Conservation (phyloP, 805 yeast genomes). For the Kregervanrija fluxuum region DNA sequence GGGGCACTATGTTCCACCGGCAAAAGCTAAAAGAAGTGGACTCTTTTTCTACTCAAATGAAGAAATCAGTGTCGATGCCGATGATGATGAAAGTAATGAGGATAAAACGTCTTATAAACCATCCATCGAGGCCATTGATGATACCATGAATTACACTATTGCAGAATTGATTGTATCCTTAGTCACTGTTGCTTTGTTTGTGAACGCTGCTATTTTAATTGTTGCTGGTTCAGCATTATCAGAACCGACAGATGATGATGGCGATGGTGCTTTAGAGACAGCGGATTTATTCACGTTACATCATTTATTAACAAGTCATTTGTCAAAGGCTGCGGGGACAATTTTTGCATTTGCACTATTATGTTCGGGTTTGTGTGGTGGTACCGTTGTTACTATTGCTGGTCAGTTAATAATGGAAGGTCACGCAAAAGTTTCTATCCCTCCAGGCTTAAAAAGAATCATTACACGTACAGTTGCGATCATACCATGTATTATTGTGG, state of each 20-base stretch:
- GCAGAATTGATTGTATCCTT: constrained; percentile 77
- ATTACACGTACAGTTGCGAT: constrained; percentile 80
- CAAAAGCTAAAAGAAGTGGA: constrained; percentile 10
- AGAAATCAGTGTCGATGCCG: constrained; percentile 17
- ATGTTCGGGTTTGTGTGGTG: constrained; percentile 92
- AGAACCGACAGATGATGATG: constrained; percentile 32
- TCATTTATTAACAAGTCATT: constrained; percentile 55
- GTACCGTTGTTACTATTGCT: constrained; percentile 87
- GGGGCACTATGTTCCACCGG: constrained; percentile 47
- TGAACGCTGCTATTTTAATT: constrained; percentile 80
- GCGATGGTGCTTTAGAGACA: constrained; percentile 54
- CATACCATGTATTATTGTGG: constrained; percentile 74
- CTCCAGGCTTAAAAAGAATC: constrained; percentile 76
- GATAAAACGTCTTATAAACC: constrained; percentile 45
- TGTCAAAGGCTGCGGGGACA: constrained; percentile 81
- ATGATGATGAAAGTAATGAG: constrained; percentile 51
- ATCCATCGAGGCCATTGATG: constrained; percentile 70
- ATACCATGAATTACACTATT: constrained; percentile 72
- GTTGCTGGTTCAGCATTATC: constrained; percentile 85
- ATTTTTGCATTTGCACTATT: constrained; percentile 84
- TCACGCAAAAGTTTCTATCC: constrained; percentile 68
- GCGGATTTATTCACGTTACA: constrained; percentile 84
- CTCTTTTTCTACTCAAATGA: constrained; percentile 18
- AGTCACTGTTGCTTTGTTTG: constrained; percentile 85
- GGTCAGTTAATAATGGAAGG: constrained; percentile 95